These are phyloP conservation scores for Durusdinium trenchii DNA, from an alignment of 73 alveolate genomes.

Conservation along the genomic window DNA sequence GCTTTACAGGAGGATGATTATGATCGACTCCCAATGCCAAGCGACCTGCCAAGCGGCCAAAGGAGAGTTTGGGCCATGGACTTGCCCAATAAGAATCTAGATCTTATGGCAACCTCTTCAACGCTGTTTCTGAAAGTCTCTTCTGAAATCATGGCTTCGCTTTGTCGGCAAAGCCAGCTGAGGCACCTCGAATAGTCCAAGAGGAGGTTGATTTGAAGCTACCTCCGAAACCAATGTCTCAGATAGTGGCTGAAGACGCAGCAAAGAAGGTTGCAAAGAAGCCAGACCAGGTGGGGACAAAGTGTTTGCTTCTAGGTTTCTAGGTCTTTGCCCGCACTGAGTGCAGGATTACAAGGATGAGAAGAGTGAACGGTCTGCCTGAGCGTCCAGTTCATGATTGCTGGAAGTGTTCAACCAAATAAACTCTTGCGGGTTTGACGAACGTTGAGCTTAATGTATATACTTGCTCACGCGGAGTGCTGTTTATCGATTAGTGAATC, in stretches of 20 bases:
- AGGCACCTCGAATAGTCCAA: not conserved
- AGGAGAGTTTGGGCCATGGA: not conserved
- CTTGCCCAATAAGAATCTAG: too few species aligned
- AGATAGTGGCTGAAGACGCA: constrained; percentile 41
- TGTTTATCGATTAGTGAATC: too few species aligned
- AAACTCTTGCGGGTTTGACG: too few species aligned
- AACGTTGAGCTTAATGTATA: too few species aligned
- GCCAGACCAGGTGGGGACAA: not conserved
- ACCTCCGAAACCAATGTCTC: constrained; percentile 81
- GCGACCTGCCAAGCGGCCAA: constrained; percentile 17
- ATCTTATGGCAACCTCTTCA: too few species aligned
- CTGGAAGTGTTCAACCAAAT: too few species aligned
- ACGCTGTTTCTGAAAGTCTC: not conserved
- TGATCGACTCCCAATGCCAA: constrained; percentile 56
- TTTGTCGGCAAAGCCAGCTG: not conserved
- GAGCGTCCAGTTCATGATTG: too few species aligned
- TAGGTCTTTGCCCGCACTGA: too few species aligned
- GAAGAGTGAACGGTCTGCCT: too few species aligned
- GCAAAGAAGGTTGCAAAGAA: constrained; percentile 33
- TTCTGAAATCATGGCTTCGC: not conserved
- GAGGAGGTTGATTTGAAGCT: constrained; percentile 84
- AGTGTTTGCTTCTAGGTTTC: too few species aligned
- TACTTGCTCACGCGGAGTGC: too few species aligned
- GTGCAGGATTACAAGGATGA: too few species aligned
- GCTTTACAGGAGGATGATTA: constrained; percentile 31